Conservation (phyloP, 192 early-diverging fungal genomes). For the Cladochytrium replicatum region DNA sequence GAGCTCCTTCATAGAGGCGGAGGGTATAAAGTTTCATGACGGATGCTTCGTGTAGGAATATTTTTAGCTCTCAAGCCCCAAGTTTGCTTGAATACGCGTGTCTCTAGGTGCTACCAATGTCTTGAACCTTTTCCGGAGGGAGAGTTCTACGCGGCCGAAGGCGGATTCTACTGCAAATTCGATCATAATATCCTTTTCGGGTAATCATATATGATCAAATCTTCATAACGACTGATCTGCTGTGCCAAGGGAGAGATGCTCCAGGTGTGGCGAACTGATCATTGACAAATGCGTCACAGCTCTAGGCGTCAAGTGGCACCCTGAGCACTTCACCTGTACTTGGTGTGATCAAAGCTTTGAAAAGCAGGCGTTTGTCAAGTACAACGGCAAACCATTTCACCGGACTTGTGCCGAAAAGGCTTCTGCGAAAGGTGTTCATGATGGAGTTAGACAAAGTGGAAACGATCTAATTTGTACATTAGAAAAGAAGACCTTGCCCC, state of each 20-base stretch:
- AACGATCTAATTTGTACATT: too few relatives aligned
- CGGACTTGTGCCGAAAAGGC: conserved; percentile 26
- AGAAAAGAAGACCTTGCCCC: neutral
- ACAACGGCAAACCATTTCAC: conserved; percentile 37
- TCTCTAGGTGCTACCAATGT: conserved; percentile 30
- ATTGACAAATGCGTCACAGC: conserved; percentile 34
- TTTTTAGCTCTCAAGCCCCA: neutral
- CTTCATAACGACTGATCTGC: conserved; percentile 1
- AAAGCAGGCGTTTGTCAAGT: conserved; percentile 27
- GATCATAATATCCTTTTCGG: conserved; percentile 28
- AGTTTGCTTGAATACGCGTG: neutral
- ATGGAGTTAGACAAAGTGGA: neutral
- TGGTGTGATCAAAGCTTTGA: conserved; percentile 12
- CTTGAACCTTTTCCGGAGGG: conserved; percentile 29
- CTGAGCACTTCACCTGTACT: conserved; percentile 36
- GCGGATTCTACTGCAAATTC: conserved; percentile 26
- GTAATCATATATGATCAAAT: conserved; percentile 3
- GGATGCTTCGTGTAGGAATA: conserved; percentile 24
- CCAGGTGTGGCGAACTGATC: conserved; percentile 31
- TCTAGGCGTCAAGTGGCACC: conserved; percentile 39
- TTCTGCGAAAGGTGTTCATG: too few relatives aligned
- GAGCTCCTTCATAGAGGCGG: conserved; percentile 12
- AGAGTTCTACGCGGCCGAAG: conserved; percentile 25
- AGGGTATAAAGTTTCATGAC: conserved; percentile 11
- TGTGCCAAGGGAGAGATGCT: conserved; percentile 25